Base-by-base conservation (phyloP, 768 basidiomycete genomes). In the Trametes cingulata region DNA sequence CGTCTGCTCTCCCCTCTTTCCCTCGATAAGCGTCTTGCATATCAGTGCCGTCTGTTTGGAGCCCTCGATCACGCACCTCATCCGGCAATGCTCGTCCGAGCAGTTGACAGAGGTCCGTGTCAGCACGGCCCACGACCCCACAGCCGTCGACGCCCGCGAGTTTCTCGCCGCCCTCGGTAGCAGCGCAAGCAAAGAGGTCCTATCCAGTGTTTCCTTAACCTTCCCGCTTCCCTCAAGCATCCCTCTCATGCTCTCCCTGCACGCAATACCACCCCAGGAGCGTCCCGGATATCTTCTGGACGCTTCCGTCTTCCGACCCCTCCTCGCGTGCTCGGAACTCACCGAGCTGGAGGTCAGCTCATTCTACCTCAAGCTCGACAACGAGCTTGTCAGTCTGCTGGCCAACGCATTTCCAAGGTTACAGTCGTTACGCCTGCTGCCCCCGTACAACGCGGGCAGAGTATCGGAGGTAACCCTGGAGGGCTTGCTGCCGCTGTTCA, bases 271-370 rank as follows among this genome's bases (percentile, higher is more conserved):
- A 2, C 61, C 61, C 13, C 29, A 54, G 35, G 56, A 58, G 36
- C 55, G 52, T n/a, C 47, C 61, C 0, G 56, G 37, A 36, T 52
- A 41, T 27, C 25, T 24, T 9, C 52, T 63, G 42, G 50, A 52
- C 35, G 17, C 48, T 6, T 37, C 43, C 10, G 36, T 48, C 35
- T 29, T 63, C 56, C 6, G 33, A 3, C 61, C 61, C 4, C 56
- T 63, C 52, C 20, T 40, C 41, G 29, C 52, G 15, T 56, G 49
- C 43, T 33, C 57, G 4, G 56, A 54, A 13, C 61, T 63, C 52
- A 39, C 50, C 22, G 61, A 63, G 48, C 61, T 63, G 22, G 61
- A 63, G 35, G 29, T 63, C 37, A 63, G 24, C n/a, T 63, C 61
- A 13, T 63, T 63, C 49, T 63, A 54, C 41, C 37, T 58, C 52